Evolutionary conservation across 345 rosid species (phyloP).

Genomic region (Dovyalis caffra): DNA sequence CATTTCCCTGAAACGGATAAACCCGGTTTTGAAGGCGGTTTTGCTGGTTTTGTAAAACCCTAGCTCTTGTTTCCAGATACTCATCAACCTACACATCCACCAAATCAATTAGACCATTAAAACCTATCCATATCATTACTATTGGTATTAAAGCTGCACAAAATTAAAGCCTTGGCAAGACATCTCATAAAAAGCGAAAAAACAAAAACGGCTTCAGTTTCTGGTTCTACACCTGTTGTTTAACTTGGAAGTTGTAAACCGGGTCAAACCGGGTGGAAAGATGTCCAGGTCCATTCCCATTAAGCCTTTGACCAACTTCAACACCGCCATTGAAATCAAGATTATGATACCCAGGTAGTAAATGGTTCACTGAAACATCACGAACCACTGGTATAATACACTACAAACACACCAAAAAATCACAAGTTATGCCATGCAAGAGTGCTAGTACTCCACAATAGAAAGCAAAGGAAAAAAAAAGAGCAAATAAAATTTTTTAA

Average conservation of each 20-base stretch:
- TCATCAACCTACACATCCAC: conserved; percentile 28
- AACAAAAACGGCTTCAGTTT: background rate
- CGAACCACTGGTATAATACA: conserved; percentile 6
- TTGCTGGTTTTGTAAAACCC: conserved; percentile 27
- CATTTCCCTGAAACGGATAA: conserved; percentile 13
- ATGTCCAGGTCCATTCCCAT: background rate
- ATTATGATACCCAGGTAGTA: background rate
- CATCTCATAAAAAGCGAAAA: background rate
- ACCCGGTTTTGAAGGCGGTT: conserved; percentile 28
- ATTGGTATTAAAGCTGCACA: conserved; percentile 21
- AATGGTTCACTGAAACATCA: conserved; percentile 6
- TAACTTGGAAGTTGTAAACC: conserved; percentile 12
- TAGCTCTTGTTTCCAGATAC: conserved; percentile 23
- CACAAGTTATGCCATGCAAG: conserved; percentile 19
- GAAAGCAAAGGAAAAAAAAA: background rate
- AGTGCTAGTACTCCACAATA: background rate
- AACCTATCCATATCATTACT: background rate
- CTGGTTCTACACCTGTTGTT: background rate
- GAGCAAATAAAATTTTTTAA: too few relatives aligned
- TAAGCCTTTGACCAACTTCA: conserved; percentile 14
- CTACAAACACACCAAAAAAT: background rate
- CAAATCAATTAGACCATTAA: background rate
- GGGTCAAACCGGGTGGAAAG: conserved; percentile 16
- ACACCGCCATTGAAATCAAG: conserved; percentile 5
- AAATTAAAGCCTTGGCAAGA: conserved; percentile 18